A percentile compares a stretch with the other conserved stretches of the same genome.
These are phyloP conservation scores for Mytilinidion resinicola DNA, from an alignment of 495 filamentous ascomycete species.

Conservation along the genomic window DNA sequence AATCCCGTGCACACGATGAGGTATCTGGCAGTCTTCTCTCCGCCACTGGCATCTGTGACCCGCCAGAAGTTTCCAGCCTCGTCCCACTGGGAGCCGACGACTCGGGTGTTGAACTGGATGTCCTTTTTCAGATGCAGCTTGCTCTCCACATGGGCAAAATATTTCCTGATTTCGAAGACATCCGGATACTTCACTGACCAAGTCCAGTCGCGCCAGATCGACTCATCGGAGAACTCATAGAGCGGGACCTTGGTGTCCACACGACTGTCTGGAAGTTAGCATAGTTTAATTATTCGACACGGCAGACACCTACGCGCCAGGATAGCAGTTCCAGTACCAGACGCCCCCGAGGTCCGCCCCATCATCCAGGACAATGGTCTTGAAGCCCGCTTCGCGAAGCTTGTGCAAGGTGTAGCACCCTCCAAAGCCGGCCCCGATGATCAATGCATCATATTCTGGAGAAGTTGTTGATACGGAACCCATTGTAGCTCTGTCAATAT, in stretches of 20 bases:
- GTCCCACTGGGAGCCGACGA: conserved; percentile 1
- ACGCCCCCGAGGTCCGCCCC: conserved; percentile 45
- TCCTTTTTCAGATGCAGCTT: conserved; percentile 9
- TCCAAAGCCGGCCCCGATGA: conserved; percentile 40
- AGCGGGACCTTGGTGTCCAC: background rate
- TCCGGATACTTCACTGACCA: conserved; percentile 10
- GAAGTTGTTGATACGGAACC: background rate
- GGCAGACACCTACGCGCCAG: conserved; percentile 34
- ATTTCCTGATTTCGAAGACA: conserved; percentile 4
- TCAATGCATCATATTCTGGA: conserved; percentile 19
- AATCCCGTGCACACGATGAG: conserved; percentile 3
- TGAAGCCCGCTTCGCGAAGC: conserved; percentile 38
- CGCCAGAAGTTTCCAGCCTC: conserved; percentile 1
- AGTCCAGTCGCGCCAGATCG: conserved; percentile 4
- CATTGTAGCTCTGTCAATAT: background rate
- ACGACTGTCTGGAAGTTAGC: background rate
- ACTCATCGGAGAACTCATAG: conserved; percentile 9
- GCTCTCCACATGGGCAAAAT: conserved; percentile 10
- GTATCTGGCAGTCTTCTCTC: background rate
- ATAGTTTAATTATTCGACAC: no score
- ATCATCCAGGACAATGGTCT: conserved; percentile 44
- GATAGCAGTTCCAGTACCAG: conserved; percentile 53
- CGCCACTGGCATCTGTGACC: background rate
- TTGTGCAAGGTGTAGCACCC: conserved; percentile 39
- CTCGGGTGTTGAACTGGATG: conserved; percentile 7